Evolutionary conservation across 1,284 basidiomycete genomes (phyloP).

Genomic region (Hemileccinum hortonii): DNA sequence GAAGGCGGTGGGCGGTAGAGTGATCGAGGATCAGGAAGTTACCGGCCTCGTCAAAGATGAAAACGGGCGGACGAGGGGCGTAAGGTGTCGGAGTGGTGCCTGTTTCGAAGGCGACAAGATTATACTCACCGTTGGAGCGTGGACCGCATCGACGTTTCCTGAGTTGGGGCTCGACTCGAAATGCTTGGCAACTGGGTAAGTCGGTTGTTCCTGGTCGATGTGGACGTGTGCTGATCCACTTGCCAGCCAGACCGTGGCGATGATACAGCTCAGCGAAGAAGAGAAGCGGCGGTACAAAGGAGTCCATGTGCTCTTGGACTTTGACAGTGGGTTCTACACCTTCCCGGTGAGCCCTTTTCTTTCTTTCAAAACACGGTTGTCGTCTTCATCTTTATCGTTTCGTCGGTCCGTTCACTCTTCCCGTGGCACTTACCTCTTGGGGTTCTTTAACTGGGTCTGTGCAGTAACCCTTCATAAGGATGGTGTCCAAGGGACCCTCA

Average conservation of each 20-base stretch:
- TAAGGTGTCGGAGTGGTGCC: conserved; percentile 62
- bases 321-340: conserved; percentile 66
- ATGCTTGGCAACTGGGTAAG: conserved; percentile 71
- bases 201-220: not conserved
- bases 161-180: conserved; percentile 48
- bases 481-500: not conserved
- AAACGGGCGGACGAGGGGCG: conserved; percentile 53
- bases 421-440: not conserved
- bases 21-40: conserved; percentile 61
- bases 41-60: conserved; percentile 41
- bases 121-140: conserved; percentile 74
- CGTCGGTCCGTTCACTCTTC: not conserved
- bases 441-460: not conserved
- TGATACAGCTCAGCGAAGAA: conserved; percentile 69
- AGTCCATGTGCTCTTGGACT: conserved; percentile 74
- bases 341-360: conserved; percentile 62
- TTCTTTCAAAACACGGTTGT: not conserved
- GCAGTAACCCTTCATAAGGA: not conserved
- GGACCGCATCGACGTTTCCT: conserved; percentile 81
- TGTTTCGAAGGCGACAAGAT: conserved; percentile 54
- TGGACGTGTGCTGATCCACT: not conserved
- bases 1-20: conserved; percentile 54
- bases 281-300: conserved; percentile 63
- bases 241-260: conserved; percentile 72
- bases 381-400: not conserved